Conservation (phyloP, 495 filamentous ascomycete genomes). For the Hypoxylon rickii region DNA sequence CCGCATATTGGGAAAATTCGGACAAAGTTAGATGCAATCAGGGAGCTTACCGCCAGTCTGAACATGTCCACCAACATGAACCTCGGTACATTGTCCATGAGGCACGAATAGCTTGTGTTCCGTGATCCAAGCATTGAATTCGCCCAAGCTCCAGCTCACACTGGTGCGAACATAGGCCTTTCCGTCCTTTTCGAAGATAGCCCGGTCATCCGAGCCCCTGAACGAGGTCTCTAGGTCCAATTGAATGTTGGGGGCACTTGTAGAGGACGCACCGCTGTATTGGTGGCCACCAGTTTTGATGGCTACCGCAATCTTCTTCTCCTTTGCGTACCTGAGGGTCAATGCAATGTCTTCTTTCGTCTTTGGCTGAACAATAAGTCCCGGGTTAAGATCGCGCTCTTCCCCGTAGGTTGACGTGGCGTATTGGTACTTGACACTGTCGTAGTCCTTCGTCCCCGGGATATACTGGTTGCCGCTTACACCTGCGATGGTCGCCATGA, state of each 20-base stretch:
- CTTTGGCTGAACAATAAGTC: conserved; percentile 41
- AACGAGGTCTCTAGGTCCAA: conserved; percentile 43
- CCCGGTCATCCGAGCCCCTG: conserved; percentile 32
- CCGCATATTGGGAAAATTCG: too few relatives aligned
- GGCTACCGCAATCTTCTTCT: conserved; percentile 42
- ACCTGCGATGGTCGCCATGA: conserved; percentile 38
- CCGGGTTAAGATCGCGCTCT: conserved; percentile 42
- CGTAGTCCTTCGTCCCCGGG: conserved; percentile 33
- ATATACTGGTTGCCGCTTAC: conserved; percentile 37
- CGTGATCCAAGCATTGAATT: conserved; percentile 42
- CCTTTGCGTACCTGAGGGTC: conserved; percentile 42
- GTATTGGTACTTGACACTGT: conserved; percentile 42
- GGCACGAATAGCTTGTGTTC: conserved; percentile 46
- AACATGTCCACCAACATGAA: conserved; percentile 49
- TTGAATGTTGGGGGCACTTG: conserved; percentile 43
- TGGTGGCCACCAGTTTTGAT: conserved; percentile 48
- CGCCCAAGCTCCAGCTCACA: conserved; percentile 46
- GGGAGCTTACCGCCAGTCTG: conserved; percentile 44
- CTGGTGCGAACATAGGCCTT: conserved; percentile 42
- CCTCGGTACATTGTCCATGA: conserved; percentile 48
- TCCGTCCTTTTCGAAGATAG: conserved; percentile 36
- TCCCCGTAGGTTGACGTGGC: conserved; percentile 42
- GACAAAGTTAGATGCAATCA: too few relatives aligned
- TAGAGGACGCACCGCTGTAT: conserved; percentile 48
- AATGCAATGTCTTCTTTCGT: conserved; percentile 43